These are phyloP conservation scores for Pigoraptor vietnamica DNA, from an alignment of 78 protist species.

Conservation along the genomic window DNA sequence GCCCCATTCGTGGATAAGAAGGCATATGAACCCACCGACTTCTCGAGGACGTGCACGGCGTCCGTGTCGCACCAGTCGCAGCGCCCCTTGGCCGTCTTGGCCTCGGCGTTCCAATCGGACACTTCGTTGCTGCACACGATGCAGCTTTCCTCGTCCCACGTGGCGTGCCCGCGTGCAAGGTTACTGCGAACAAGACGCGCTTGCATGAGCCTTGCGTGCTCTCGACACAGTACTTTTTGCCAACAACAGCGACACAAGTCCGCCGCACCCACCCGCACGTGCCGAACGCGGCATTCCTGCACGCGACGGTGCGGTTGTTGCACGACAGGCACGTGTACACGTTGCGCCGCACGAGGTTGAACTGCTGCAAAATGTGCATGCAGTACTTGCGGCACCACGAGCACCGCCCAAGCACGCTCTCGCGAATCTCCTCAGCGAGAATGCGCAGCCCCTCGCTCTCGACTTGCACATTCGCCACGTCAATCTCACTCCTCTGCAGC, in stretches of 20 bases:
- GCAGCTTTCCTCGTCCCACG: not conserved
- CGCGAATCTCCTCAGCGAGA: not conserved
- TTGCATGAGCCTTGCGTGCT: no score
- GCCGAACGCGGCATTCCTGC: not conserved
- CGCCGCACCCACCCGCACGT: not conserved
- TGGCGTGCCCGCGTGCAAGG: not conserved
- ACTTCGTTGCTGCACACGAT: not conserved
- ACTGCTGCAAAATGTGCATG: not conserved
- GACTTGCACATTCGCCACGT: not conserved
- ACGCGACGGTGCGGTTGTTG: not conserved
- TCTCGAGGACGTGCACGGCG: not conserved
- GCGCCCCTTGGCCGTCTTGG: not conserved
- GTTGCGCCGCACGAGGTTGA: not conserved
- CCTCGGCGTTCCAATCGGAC: not conserved
- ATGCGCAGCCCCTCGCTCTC: not conserved
- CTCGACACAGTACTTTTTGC: no score
- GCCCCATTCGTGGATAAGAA: not conserved
- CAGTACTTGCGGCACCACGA: not conserved
- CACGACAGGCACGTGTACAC: not conserved
- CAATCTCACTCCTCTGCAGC: not conserved
- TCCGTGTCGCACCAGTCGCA: not conserved
- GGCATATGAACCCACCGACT: not conserved
- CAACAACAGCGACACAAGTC: not conserved
- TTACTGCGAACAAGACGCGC: not conserved
- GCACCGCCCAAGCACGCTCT: not conserved